A percentile compares a stretch with the other conserved stretches of the same genome.
These are phyloP conservation scores for Talaromyces sp. DNA, from an alignment of 2,329 filamentous ascomycete genomes.

Conservation along the genomic window DNA sequence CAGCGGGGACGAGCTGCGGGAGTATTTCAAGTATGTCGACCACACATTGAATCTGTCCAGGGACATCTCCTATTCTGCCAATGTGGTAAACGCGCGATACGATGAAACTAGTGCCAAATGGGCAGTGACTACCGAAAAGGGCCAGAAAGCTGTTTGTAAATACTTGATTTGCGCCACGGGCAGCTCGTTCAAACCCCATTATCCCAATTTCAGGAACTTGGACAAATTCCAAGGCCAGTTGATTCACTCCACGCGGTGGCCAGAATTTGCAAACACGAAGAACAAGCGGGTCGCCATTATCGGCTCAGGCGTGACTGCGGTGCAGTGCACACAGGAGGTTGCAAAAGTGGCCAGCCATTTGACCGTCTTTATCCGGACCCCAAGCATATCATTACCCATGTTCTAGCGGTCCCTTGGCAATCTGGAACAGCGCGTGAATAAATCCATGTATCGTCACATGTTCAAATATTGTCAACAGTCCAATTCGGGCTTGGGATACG, in stretches of 20 bases:
- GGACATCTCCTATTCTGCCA: constrained; percentile 10
- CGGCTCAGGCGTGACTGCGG: not conserved
- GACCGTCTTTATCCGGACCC: constrained; percentile 1
- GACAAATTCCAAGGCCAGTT: not conserved
- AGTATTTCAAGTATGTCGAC: constrained; percentile 24
- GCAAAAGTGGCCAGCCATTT: not conserved
- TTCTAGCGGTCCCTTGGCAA: not conserved
- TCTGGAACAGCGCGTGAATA: not conserved
- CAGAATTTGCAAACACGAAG: not conserved
- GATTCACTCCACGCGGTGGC: not conserved
- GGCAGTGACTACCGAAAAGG: not conserved
- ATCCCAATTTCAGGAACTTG: not conserved
- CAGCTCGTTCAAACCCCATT: not conserved
- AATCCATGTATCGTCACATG: not conserved
- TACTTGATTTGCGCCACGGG: not conserved
- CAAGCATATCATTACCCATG: constrained; percentile 5
- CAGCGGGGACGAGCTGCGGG: constrained; percentile 21
- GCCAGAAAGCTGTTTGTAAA: not conserved
- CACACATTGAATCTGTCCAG: constrained; percentile 16
- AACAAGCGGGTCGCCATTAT: not conserved
- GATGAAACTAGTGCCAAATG: not conserved
- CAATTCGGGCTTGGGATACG: not conserved
- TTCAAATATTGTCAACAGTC: not conserved
- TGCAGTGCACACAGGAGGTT: not conserved
- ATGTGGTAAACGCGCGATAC: not conserved